Conservation (phyloP, 2,329 filamentous ascomycete genomes). For the Bipolaris gigantea region DNA sequence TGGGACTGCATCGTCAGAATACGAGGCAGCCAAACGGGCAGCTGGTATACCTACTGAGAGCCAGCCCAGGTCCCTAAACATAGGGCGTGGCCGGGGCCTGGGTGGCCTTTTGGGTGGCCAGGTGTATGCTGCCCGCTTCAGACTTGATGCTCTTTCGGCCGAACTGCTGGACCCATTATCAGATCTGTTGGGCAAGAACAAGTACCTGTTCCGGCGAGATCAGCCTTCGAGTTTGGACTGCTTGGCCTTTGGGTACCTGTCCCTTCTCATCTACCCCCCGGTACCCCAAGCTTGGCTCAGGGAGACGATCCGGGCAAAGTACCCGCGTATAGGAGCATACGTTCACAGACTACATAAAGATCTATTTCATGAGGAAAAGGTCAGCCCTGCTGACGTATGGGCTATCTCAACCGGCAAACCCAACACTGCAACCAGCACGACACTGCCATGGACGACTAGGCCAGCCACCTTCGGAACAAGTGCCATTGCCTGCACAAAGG, state of each 20-base stretch:
- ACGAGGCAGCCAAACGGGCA: slow-evolving; percentile 42
- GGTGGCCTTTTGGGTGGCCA: slow-evolving; percentile 65
- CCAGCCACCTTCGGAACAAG: slow-evolving; percentile 15
- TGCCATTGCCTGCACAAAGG: slow-evolving; percentile 17
- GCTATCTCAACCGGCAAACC: slow-evolving; percentile 21
- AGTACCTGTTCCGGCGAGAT: slow-evolving; percentile 58
- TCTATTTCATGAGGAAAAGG: slow-evolving; percentile 28
- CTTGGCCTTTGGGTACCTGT: slow-evolving; percentile 76
- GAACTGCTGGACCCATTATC: slow-evolving; percentile 71
- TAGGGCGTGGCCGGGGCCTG: slow-evolving; percentile 61
- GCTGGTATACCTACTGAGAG: slow-evolving; percentile 43
- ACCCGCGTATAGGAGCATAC: slow-evolving; percentile 45
- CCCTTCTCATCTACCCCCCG: slow-evolving; percentile 67
- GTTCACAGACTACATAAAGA: slow-evolving; percentile 40
- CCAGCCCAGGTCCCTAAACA: slow-evolving; percentile 48
- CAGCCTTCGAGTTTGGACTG: slow-evolving; percentile 73
- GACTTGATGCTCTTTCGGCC: slow-evolving; percentile 71
- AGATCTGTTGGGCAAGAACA: slow-evolving; percentile 60
- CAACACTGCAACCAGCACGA: background rate
- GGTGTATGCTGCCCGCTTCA: slow-evolving; percentile 72
- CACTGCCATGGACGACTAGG: slow-evolving; percentile 32
- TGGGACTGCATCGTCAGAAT: slow-evolving; percentile 38
- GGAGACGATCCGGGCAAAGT: slow-evolving; percentile 58
- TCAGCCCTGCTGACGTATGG: slow-evolving; percentile 33
- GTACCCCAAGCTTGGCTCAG: slow-evolving; percentile 65